phyloP scores from a whole-genome alignment of 1,284 basidiomycete genomes.

The Rhodotorula glutinis region DNA sequence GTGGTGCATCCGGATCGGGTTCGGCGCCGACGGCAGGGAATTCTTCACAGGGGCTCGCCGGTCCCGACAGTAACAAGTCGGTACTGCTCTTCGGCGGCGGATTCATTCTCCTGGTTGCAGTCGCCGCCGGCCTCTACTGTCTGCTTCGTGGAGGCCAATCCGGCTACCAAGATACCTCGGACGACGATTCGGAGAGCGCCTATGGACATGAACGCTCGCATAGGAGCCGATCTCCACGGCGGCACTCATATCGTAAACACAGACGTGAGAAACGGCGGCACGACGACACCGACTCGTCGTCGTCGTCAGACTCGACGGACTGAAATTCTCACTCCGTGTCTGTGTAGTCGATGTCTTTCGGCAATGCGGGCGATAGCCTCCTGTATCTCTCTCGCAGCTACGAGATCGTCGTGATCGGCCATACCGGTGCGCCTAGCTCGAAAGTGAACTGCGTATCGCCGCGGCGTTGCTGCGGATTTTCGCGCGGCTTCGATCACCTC shows the following conservation, averaged over 20 bases:
- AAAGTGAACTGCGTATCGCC: too few relatives aligned
- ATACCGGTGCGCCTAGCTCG: too few relatives aligned
- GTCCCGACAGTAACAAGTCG: neutral
- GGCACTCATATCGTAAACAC: too few relatives aligned
- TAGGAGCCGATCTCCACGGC: too few relatives aligned
- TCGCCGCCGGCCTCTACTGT: conserved; percentile 1
- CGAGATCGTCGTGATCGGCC: too few relatives aligned
- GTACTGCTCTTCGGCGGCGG: conserved; percentile 5
- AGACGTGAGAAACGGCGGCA: neutral
- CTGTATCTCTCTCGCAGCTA: too few relatives aligned
- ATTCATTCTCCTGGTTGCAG: neutral
- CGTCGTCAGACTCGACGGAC: neutral
- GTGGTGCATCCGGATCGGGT: too few relatives aligned
- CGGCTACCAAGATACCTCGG: neutral
- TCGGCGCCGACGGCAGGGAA: neutral
- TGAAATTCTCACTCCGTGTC: neutral
- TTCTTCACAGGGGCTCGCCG: too few relatives aligned
- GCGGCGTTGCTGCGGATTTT: too few relatives aligned
- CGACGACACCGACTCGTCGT: neutral
- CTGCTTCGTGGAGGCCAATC: too few relatives aligned
- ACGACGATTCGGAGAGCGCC: neutral
- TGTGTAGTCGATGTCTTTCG: neutral
- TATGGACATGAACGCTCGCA: too few relatives aligned
- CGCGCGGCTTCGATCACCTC: too few relatives aligned
- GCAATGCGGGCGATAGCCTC: neutral